Evolutionary conservation across 1,139 yeast genomes (phyloP).

Genomic region (Trichomonascaceae sp.): DNA sequence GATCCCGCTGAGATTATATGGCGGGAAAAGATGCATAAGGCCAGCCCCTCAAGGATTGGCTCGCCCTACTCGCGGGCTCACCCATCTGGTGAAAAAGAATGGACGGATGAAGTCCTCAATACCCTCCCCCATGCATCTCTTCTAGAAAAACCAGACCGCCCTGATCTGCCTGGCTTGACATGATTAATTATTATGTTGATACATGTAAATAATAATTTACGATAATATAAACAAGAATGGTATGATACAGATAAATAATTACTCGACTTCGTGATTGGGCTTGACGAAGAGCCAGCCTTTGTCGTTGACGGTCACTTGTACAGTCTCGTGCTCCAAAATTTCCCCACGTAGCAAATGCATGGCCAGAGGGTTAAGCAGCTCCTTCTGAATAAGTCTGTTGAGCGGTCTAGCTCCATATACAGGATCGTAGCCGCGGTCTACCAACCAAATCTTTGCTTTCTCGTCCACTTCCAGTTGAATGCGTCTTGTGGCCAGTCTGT

Average conservation of each 20-base stretch:
- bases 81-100: conserved; percentile 12
- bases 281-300: conserved; percentile 29
- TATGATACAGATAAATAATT: not conserved
- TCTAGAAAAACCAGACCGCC: no score
- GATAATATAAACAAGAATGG: not conserved
- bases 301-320: conserved; percentile 29
- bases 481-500: conserved; percentile 66
- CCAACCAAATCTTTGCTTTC: conserved; percentile 59
- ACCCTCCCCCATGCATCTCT: conserved; percentile 21
- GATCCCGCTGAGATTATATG: conserved; percentile 61
- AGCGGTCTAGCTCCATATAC: conserved; percentile 92
- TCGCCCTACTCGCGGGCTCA: conserved; percentile 12
- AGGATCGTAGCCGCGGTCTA: conserved; percentile 80
- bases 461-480: conserved; percentile 46
- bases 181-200: no score
- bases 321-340: conserved; percentile 56
- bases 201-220: conserved; percentile 1
- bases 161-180: no score
- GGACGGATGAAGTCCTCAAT: conserved; percentile 16
- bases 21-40: conserved; percentile 27
- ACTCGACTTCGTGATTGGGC: conserved; percentile 32
- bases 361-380: conserved; percentile 77
- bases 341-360: conserved; percentile 66
- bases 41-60: conserved; percentile 13
- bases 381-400: conserved; percentile 76